Conservation (phyloP, 1,139 yeast species). For the Blastobotrys buckinghamii region DNA sequence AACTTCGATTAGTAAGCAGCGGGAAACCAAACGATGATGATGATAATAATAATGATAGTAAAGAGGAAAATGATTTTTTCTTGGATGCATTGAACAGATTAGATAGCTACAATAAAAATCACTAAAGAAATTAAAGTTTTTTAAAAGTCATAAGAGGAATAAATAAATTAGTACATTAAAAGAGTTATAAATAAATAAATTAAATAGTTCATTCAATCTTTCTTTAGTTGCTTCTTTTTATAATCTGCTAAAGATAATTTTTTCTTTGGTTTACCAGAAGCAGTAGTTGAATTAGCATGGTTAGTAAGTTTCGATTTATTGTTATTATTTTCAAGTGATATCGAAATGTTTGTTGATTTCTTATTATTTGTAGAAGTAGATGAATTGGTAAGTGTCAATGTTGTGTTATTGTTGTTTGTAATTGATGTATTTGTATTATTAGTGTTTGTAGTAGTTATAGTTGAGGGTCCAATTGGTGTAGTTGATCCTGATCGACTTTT, state of each 20-base stretch:
- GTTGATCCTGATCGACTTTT: no score
- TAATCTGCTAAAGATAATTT: constrained; percentile 81
- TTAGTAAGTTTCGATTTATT: no score
- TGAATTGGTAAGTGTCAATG: no score
- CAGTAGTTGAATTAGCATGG: no score
- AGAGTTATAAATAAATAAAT: constrained; percentile 1
- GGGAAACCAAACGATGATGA: neutral
- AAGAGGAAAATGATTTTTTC: neutral
- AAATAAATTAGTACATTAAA: neutral
- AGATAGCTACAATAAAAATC: neutral
- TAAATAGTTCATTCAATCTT: neutral
- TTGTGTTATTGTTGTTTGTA: no score
- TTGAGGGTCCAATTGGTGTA: no score
- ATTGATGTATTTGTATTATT: no score
- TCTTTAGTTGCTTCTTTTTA: constrained; percentile 50
- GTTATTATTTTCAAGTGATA: no score
- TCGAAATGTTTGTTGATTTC: no score
- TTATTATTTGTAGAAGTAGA: no score
- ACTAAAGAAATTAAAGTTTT: neutral
- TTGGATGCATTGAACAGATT: neutral
- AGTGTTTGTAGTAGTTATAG: no score
- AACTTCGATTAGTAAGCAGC: no score
- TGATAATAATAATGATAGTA: neutral
- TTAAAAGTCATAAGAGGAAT: neutral
- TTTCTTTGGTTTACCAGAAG: constrained; percentile 39